Base-by-base conservation (phyloP, 768 basidiomycete species). In the Strobilomyces echinocephalus region DNA sequence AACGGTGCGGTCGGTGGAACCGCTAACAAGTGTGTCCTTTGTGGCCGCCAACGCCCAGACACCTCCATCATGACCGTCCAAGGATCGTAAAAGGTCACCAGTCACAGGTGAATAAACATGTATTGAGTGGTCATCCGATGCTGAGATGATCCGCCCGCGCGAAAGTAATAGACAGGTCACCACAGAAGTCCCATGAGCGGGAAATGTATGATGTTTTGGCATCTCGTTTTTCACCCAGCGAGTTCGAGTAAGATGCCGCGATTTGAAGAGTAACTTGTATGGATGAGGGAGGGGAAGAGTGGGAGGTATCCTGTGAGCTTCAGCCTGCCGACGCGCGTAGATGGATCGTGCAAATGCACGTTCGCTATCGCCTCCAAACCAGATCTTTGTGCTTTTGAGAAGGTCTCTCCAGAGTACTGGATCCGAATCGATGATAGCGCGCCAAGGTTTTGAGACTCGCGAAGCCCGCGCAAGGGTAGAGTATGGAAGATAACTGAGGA, bases 141-240 rank as follows among this genome's bases (percentile, higher is more conserved):
- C 95, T 11, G 91, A 94, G 63, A 99, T 92, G 72, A 99, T 92
- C 56, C 95, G 91, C 30, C 90, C 89, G 55, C 85, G 84, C 46
- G 95, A 97, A 74, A 99, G 91, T 62, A 97, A 82, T 43, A 97
- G 83, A 69, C 94, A 97, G 39, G 95, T 99, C 67, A 99, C 93
- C 56, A 97, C 95, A 21, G 87, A 85, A 42, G 82, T 82, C 1
- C 92, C 91, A 61, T 94, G 90, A 11, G 94, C 94, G 1, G 87
- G 79, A 74, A 98, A 95, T 5, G 86, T 85, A 47, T 85, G 75
- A 53, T 89, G 87, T 59, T 82, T 87, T 14, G 86, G 90, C 53
- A 83, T 77, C 24, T 80, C 74, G 64, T 84, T 84, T 46, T 78
- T 78, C 15, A 89, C 79, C 92, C 94, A 95, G 39, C 85, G 84